phyloP scores from a whole-genome alignment of 805 yeast species.

The Wickerhamiella allomyrinae region DNA sequence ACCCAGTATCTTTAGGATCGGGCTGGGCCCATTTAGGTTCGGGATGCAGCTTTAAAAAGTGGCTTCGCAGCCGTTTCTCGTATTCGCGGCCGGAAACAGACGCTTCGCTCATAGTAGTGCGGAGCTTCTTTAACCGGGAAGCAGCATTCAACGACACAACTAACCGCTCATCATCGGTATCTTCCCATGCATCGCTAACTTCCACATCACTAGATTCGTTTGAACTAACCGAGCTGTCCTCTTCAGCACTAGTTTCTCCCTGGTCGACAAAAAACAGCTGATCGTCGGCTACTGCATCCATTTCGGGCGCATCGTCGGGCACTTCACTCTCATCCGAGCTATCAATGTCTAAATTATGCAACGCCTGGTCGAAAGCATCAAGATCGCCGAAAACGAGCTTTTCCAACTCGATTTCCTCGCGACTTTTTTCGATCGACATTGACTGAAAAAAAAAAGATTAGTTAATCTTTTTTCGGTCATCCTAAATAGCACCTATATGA shows the following conservation, averaged over 20 bases:
- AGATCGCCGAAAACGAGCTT: conserved; percentile 81
- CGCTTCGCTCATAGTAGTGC: conserved; percentile 43
- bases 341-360: conserved; percentile 46
- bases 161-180: conserved; percentile 77
- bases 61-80: conserved; percentile 50
- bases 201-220: conserved; percentile 21
- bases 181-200: conserved; percentile 57
- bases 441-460: conserved; percentile 7
- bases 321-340: conserved; percentile 25
- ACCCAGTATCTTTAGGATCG: conserved; percentile 10
- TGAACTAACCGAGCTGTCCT: conserved; percentile 21
- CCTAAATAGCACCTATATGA: background rate
- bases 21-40: conserved; percentile 69
- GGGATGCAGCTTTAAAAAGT: conserved; percentile 60
- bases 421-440: conserved; percentile 49
- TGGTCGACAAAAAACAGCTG: conserved; percentile 37
- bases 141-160: conserved; percentile 44
- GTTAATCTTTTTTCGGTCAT: background rate
- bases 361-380: conserved; percentile 53
- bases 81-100: conserved; percentile 46
- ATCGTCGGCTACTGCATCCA: conserved; percentile 31
- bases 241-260: conserved; percentile 18
- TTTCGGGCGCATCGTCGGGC: conserved; percentile 19
- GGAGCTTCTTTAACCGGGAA: conserved; percentile 55
- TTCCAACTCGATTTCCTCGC: conserved; percentile 67